These are phyloP conservation scores for Iris pallida DNA, from an alignment of 116 monocot species.

Conservation along the genomic window DNA sequence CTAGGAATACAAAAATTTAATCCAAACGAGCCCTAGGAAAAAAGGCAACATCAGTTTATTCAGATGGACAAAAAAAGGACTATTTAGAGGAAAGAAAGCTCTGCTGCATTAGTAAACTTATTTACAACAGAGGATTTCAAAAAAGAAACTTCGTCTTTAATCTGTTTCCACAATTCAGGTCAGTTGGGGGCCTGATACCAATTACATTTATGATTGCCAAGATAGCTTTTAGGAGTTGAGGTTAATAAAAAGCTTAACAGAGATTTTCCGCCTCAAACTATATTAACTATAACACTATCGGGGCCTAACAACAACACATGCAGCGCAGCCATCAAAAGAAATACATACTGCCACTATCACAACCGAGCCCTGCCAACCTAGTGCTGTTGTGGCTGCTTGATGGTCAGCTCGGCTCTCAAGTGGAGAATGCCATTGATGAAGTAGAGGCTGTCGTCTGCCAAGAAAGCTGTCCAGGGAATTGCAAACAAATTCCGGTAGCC, in stretches of 20 bases:
- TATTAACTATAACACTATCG: background rate
- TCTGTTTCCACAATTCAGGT: no score
- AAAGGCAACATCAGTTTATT: background rate
- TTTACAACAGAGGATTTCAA: background rate
- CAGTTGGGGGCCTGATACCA: no score
- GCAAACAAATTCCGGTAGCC: conserved; percentile 78
- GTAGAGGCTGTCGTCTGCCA: conserved; percentile 74
- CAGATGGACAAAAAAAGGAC: background rate
- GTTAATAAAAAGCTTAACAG: background rate
- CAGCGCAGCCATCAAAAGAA: background rate
- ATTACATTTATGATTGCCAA: background rate
- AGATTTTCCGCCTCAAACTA: background rate
- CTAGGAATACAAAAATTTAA: no score
- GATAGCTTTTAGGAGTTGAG: background rate
- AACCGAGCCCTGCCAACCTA: background rate
- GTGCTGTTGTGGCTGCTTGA: conserved; percentile 32
- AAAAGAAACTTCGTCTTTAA: no score
- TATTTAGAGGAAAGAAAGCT: background rate
- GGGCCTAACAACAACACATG: background rate
- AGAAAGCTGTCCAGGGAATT: conserved; percentile 69
- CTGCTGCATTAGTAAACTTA: background rate
- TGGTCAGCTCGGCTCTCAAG: conserved; percentile 73
- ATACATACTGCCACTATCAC: background rate
- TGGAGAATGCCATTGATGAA: conserved; percentile 70
- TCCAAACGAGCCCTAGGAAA: no score